phyloP scores from a whole-genome alignment of 768 basidiomycete genomes.

The Ramaria sp. region DNA sequence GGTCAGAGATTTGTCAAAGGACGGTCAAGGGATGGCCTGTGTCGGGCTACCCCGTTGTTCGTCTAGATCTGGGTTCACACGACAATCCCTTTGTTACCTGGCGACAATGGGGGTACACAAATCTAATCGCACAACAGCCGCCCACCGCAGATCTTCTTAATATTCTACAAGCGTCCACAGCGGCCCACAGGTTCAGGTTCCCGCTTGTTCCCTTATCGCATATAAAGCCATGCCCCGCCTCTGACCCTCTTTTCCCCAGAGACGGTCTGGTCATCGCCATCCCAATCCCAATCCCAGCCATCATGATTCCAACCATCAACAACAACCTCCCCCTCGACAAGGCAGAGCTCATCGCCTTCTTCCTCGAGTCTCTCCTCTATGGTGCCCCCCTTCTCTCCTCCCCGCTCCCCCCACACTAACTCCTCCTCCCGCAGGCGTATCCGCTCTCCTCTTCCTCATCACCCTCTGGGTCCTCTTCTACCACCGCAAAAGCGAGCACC shows the following conservation, averaged over 20 bases:
- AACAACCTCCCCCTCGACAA: constrained; percentile 8
- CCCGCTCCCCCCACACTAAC: neutral
- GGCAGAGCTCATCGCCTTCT: constrained; percentile 11
- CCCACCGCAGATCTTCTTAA: too few species aligned
- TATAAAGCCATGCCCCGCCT: neutral
- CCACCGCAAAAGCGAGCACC: constrained; percentile 18
- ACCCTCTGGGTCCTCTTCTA: constrained; percentile 22
- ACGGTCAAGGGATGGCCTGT: too few species aligned
- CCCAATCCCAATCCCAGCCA: neutral
- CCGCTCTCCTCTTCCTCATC: constrained; percentile 18
- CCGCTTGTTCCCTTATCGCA: neutral
- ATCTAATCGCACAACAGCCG: too few species aligned
- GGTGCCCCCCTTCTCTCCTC: neutral
- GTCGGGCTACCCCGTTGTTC: too few species aligned
- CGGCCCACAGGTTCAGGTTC: too few species aligned
- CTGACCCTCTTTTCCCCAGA: neutral
- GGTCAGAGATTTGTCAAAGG: too few species aligned
- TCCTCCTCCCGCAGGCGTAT: constrained; percentile 2
- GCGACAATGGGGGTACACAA: too few species aligned
- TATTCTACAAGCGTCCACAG: too few species aligned
- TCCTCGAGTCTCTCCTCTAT: constrained; percentile 10
- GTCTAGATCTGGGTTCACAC: too few species aligned
- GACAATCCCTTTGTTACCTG: too few species aligned
- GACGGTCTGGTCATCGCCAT: neutral
- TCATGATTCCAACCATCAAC: constrained; percentile 6